A percentile compares a stretch with the other conserved stretches of the same genome.
phyloP scores from a whole-genome alignment of 2,329 filamentous ascomycete genomes.

The Talaromyces sp. region DNA sequence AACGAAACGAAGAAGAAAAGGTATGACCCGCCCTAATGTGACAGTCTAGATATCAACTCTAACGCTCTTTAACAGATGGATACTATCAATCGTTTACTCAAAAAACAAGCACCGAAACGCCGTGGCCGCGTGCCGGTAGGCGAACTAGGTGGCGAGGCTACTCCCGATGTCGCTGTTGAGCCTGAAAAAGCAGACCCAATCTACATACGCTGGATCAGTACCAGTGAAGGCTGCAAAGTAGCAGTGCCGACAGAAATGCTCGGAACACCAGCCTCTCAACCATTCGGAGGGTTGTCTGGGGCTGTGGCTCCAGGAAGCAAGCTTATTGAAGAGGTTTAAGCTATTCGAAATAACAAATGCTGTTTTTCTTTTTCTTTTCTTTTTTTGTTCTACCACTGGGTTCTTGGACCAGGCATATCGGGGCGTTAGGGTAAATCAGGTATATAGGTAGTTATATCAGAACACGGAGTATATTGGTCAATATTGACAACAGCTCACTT shows the following conservation, averaged over 20 bases:
- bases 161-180: constrained; percentile 38
- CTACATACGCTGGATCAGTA: constrained; percentile 47
- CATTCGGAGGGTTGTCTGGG: constrained; percentile 32
- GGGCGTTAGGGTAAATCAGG: background rate
- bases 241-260: constrained; percentile 49
- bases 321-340: constrained; percentile 18
- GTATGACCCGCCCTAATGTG: constrained; percentile 34
- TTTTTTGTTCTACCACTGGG: background rate
- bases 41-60: background rate
- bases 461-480: background rate
- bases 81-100: constrained; percentile 65
- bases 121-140: constrained; percentile 48
- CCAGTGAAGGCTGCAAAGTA: constrained; percentile 39
- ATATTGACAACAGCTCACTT: background rate
- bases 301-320: constrained; percentile 2
- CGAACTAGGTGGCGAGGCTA: constrained; percentile 41
- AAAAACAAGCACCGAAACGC: constrained; percentile 62
- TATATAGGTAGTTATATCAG: constrained; percentile 2
- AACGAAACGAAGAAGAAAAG: constrained; percentile 76
- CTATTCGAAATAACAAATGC: background rate
- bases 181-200: constrained; percentile 41
- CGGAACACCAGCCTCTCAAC: constrained; percentile 40
- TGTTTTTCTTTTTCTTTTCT: background rate
- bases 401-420: background rate
- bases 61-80: constrained; percentile 50